phyloP scores from a whole-genome alignment of 371 early-diverging fungal genomes.

The Mucor irregularis region DNA sequence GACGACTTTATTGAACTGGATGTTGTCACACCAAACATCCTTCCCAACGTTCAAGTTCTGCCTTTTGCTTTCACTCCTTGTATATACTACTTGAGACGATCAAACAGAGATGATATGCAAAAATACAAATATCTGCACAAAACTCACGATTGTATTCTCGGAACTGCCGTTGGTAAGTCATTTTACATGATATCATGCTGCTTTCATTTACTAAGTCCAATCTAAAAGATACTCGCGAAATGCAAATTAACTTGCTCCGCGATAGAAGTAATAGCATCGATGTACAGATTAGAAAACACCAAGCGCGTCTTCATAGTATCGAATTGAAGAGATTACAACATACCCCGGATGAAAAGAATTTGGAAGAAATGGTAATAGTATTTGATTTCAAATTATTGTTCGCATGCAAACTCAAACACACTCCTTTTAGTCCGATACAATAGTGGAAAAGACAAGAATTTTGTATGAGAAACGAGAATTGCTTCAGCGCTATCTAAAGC shows the following conservation, averaged over 20 bases:
- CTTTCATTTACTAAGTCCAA: neutral
- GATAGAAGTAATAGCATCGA: constrained; percentile 62
- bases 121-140: constrained; percentile 43
- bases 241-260: constrained; percentile 56
- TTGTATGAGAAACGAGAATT: constrained; percentile 47
- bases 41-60: constrained; percentile 46
- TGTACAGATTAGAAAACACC: constrained; percentile 56
- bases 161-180: constrained; percentile 46
- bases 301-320: constrained; percentile 36
- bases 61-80: constrained; percentile 66
- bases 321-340: constrained; percentile 29
- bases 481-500: constrained; percentile 40
- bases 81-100: constrained; percentile 62
- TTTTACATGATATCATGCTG: neutral
- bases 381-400: neutral
- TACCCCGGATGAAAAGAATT: constrained; percentile 9
- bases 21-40: constrained; percentile 16
- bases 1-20: constrained; percentile 51
- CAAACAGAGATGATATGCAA: constrained; percentile 42
- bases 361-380: constrained; percentile 19
- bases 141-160: constrained; percentile 53
- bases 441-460: constrained; percentile 44
- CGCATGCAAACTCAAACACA: neutral
- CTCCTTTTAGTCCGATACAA: constrained; percentile 29
- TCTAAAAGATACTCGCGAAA: constrained; percentile 50